Evolutionary conservation across 306 rosid genomes (phyloP).

Genomic region (Cicer judaicum): DNA sequence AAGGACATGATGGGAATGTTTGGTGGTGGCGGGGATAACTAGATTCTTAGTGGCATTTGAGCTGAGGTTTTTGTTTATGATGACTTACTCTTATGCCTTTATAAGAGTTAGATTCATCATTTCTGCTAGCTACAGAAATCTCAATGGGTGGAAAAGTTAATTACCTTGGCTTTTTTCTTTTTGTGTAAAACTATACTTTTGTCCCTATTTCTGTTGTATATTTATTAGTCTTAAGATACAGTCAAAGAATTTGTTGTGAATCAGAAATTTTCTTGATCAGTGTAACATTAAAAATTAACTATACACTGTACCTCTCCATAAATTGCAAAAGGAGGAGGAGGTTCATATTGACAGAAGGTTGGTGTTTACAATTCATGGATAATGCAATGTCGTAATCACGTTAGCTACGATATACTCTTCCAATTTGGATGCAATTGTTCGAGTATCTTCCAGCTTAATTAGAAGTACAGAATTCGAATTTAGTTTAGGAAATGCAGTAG

Average conservation of each 20-base stretch:
- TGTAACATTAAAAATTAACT: conserved; percentile 17
- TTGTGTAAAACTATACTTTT: conserved; percentile 30
- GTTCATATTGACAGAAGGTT: neutral
- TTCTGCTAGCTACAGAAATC: conserved; percentile 19
- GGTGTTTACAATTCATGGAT: neutral
- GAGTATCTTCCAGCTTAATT: too few species aligned
- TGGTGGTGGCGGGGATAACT: conserved; percentile 77
- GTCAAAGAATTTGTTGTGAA: conserved; percentile 11
- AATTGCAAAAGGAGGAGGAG: neutral
- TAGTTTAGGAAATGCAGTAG: too few species aligned
- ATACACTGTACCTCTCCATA: neutral
- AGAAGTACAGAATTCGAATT: too few species aligned
- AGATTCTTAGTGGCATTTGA: conserved; percentile 24
- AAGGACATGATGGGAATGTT: conserved; percentile 93
- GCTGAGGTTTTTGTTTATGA: conserved; percentile 34
- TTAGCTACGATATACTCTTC: neutral
- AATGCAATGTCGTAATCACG: conserved; percentile 3
- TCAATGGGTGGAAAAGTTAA: conserved; percentile 34
- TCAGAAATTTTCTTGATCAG: conserved; percentile 38
- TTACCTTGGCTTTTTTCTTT: conserved; percentile 14
- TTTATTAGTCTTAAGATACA: conserved; percentile 41
- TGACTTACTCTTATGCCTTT: conserved; percentile 23
- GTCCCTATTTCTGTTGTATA: conserved; percentile 42
- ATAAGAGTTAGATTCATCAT: conserved; percentile 18
- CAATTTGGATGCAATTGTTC: too few species aligned